Evolutionary conservation across 768 basidiomycete species (phyloP), one percentile per base, ranked within the genome.

Genomic region (Arthromyces matolae): DNA sequence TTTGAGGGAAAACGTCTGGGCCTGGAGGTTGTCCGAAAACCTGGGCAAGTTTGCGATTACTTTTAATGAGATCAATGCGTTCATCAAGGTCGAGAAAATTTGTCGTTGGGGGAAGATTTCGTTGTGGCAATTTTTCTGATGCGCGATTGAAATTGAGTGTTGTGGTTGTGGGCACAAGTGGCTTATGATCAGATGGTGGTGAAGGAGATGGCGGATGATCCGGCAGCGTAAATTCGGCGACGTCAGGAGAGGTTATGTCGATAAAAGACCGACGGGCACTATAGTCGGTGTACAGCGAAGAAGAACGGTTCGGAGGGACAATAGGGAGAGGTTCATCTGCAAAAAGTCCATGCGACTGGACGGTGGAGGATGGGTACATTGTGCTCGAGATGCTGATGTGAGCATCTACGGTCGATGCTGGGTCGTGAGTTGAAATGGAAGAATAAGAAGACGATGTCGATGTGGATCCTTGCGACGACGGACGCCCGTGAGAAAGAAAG

Each of bases 11-110:
- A 5, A 63, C 66, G 8, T 77, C 76, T 4, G 71, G 67, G 5
- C 69, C 73, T 3, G 84, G 86, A 3, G 74, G 79, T 63, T 80
- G 75, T 33, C 89, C 89, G 45, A 92, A 83, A n/a, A 92, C 68
- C 52, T 84, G 83, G n/a, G 84, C 74, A 39, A 92, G 77, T 64
- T 93, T 93, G 57, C 84, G 81, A 42, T 82, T 79, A 56, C 83
- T 85, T 45, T 80, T 73, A 25, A 92, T 71, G 47, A 85, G 80
- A 41, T 86, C 86, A 0, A 84, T 78, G 24, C 89, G 86, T 53
- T 86, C 81, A 9, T 75, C 71, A 14, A 80, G 68, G 52, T 72
- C 71, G 38, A 89, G 80, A 53, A 75, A 66, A 64, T 91, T 90
- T 4, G 81, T 82, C 3, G 85, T 86, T 1, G 81, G 79, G 0